Evolutionary conservation across 2,329 filamentous ascomycete species (phyloP).

Genomic region (Penicillium sp.): DNA sequence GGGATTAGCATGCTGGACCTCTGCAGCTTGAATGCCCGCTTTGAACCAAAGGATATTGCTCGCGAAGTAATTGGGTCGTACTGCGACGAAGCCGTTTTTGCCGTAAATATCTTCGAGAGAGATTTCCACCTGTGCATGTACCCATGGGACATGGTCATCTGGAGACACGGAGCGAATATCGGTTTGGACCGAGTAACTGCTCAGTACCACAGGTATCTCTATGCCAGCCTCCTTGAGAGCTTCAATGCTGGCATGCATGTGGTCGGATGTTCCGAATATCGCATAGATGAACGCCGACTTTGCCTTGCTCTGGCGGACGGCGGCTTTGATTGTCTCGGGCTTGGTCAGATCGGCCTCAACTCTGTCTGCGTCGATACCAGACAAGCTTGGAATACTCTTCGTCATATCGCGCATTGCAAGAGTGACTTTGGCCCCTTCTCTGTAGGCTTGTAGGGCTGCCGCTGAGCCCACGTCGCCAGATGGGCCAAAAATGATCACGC

Average conservation of each 20-base stretch:
- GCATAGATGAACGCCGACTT: slow-evolving; percentile 56
- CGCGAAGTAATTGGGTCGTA: slow-evolving; percentile 52
- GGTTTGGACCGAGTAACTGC: slow-evolving; percentile 42
- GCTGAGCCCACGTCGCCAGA: slow-evolving; percentile 52
- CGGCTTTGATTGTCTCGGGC: slow-evolving; percentile 45
- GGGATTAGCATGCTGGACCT: slow-evolving; percentile 39
- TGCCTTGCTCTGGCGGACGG: slow-evolving; percentile 47
- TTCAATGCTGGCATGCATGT: slow-evolving; percentile 46
- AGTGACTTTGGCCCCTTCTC: slow-evolving; percentile 48
- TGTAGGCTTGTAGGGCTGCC: slow-evolving; percentile 44
- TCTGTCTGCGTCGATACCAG: slow-evolving; percentile 36
- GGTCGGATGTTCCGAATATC: slow-evolving; percentile 37
- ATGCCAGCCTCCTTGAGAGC: slow-evolving; percentile 54
- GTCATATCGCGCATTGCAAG: slow-evolving; percentile 53
- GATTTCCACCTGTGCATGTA: slow-evolving; percentile 53
- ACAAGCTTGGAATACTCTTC: slow-evolving; percentile 48
- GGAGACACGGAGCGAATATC: slow-evolving; percentile 33
- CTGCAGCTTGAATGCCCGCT: slow-evolving; percentile 34
- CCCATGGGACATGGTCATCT: slow-evolving; percentile 41
- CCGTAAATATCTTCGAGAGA: slow-evolving; percentile 48
- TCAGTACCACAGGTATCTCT: slow-evolving; percentile 52
- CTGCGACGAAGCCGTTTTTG: slow-evolving; percentile 40
- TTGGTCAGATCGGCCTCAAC: slow-evolving; percentile 52
- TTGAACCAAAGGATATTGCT: slow-evolving; percentile 47
- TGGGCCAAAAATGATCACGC: slow-evolving; percentile 50